Evolutionary conservation across 345 rosid genomes (phyloP).

Genomic region (Cardamine chenopodiifolia): DNA sequence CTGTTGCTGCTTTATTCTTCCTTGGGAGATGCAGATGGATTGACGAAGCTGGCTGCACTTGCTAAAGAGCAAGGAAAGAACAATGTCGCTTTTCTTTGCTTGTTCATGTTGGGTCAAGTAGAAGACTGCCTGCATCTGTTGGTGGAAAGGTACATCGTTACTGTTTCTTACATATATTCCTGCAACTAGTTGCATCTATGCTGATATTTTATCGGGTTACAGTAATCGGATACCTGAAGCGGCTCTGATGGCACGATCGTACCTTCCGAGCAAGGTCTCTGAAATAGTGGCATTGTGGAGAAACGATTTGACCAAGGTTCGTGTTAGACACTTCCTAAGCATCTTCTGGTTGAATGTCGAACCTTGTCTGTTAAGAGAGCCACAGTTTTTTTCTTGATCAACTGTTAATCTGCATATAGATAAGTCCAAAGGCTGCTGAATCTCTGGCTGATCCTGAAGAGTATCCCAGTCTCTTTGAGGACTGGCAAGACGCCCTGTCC

Average conservation of each 20-base stretch:
- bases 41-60: constrained; percentile 66
- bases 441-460: constrained; percentile 97
- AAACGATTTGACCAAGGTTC: constrained; percentile 85
- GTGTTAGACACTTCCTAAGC: constrained; percentile 12
- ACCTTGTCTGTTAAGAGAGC: constrained; percentile 15
- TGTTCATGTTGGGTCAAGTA: constrained; percentile 87
- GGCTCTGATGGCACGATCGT: constrained; percentile 95
- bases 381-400: constrained; percentile 16
- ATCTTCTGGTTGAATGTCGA: not conserved
- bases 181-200: constrained; percentile 8
- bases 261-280: constrained; percentile 94
- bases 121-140: constrained; percentile 93
- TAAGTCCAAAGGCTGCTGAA: constrained; percentile 96
- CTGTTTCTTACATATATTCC: constrained; percentile 21
- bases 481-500: constrained; percentile 88
- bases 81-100: constrained; percentile 88
- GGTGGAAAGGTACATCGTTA: constrained; percentile 70
- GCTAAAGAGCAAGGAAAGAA: constrained; percentile 96
- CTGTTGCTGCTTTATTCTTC: constrained; percentile 93
- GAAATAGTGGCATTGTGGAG: constrained; percentile 92
- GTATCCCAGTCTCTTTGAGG: constrained; percentile 91
- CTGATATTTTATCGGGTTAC: constrained; percentile 45
- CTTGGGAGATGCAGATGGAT: constrained; percentile 89
- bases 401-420: constrained; percentile 48
- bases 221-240: constrained; percentile 99